These are phyloP conservation scores for Cyclospora cayetanensis DNA, from an alignment of 169 alveolate species.

Conservation along the genomic window DNA sequence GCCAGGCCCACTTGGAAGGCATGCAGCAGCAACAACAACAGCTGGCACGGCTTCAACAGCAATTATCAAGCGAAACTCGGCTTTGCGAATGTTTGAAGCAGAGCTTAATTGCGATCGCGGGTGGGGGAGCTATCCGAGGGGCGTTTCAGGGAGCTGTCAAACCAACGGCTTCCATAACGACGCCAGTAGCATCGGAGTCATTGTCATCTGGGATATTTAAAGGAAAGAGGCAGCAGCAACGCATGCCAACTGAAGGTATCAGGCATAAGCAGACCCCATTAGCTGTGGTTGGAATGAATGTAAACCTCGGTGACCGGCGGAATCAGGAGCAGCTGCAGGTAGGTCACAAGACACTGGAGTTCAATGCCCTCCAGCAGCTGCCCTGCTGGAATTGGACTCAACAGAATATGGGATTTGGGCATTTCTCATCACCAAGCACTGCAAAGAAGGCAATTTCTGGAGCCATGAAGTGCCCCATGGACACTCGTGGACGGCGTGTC, in stretches of 20 bases:
- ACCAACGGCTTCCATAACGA: neutral
- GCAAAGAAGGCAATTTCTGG: neutral
- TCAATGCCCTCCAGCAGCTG: neutral
- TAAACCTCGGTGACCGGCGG: neutral
- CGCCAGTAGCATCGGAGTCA: neutral
- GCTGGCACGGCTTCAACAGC: neutral
- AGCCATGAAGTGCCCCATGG: neutral
- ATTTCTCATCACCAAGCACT: neutral
- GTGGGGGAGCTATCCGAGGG: neutral
- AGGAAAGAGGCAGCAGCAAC: neutral
- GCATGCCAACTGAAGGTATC: neutral
- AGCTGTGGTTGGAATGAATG: constrained; percentile 1
- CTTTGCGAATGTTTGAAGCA: constrained; percentile 54
- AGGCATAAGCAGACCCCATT: neutral
- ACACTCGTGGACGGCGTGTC: constrained; percentile 21
- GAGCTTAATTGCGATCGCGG: constrained; percentile 4
- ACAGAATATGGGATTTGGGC: neutral
- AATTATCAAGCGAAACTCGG: neutral
- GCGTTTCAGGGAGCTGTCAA: neutral
- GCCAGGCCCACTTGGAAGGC: constrained; percentile 12
- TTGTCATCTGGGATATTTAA: neutral
- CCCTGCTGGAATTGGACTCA: neutral
- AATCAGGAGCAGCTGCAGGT: neutral
- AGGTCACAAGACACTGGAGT: too few species aligned
- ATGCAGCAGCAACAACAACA: constrained; percentile 24